phyloP scores from a whole-genome alignment of 225 moss, liverwort and hornwort species.

The Asterella californica region DNA sequence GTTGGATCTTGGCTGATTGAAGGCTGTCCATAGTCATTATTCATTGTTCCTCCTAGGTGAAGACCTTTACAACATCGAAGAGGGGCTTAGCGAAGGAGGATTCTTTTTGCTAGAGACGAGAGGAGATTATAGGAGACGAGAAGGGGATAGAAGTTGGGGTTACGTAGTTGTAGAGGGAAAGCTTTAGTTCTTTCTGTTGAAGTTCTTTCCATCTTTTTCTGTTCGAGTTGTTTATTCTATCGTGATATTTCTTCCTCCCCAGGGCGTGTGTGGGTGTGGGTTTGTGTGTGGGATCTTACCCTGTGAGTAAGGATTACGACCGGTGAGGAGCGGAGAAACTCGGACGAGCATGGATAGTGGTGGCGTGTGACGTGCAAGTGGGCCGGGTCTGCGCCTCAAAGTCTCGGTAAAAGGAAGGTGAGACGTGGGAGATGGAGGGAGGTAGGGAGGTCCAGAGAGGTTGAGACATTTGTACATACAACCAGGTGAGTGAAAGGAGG shows the following conservation, averaged over 20 bases:
- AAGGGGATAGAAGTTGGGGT: background rate
- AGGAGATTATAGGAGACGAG: background rate
- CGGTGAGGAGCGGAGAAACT: background rate
- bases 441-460: background rate
- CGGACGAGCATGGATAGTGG: background rate
- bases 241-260: background rate
- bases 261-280: background rate
- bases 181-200: background rate
- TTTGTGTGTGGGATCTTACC: conserved; percentile 11
- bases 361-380: conserved; percentile 5
- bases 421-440: background rate
- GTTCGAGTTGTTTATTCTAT: conserved; percentile 2
- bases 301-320: background rate
- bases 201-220: background rate
- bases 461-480: background rate
- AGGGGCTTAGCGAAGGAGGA: conserved; percentile 1
- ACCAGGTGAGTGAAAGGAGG: background rate
- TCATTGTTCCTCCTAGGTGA: background rate
- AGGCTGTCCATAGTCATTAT: conserved; percentile 5
- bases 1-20: conserved; percentile 7
- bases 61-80: background rate
- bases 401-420: background rate
- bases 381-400: background rate
- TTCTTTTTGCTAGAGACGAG: background rate
- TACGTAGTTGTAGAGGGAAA: background rate